These are phyloP conservation scores for Talaromyces albobiverticillius DNA, from an alignment of 2,329 filamentous ascomycete genomes.

Conservation along the genomic window DNA sequence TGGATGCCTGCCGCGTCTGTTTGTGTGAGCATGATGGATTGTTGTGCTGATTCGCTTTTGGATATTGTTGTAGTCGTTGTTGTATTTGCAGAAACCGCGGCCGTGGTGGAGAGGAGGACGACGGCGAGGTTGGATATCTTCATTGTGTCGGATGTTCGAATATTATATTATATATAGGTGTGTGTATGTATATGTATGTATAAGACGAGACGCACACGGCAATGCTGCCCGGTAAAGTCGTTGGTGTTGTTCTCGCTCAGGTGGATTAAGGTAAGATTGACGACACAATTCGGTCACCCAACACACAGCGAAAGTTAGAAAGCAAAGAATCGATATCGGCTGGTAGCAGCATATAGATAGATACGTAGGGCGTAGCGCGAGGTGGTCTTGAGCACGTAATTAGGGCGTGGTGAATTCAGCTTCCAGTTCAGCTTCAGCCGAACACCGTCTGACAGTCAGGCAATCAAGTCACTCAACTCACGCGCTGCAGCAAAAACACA, in stretches of 20 bases:
- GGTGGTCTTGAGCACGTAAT: too few relatives aligned
- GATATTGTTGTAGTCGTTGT: not conserved
- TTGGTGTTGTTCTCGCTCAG: not conserved
- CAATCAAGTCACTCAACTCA: not conserved
- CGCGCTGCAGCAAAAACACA: not conserved
- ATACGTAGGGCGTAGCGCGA: not conserved
- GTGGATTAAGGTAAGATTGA: slow-evolving; percentile 1
- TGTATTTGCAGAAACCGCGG: slow-evolving; percentile 1
- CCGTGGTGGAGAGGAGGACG: slow-evolving; percentile 3
- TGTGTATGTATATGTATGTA: not conserved
- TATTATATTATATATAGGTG: not conserved
- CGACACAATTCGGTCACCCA: not conserved
- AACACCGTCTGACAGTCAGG: too few relatives aligned
- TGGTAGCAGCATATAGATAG: not conserved
- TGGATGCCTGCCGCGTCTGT: not conserved
- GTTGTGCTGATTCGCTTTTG: slow-evolving; percentile 3
- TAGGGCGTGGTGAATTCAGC: too few relatives aligned
- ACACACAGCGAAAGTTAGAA: not conserved
- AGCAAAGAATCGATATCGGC: not conserved
- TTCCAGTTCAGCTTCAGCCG: too few relatives aligned
- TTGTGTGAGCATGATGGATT: not conserved
- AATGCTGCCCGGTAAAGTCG: not conserved
- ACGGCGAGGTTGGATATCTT: slow-evolving; percentile 9
- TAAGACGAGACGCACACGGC: not conserved
- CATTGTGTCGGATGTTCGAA: slow-evolving; percentile 4